Evolutionary conservation across 2,329 filamentous ascomycete species (phyloP).

Genomic region (Neonectria punicea): DNA sequence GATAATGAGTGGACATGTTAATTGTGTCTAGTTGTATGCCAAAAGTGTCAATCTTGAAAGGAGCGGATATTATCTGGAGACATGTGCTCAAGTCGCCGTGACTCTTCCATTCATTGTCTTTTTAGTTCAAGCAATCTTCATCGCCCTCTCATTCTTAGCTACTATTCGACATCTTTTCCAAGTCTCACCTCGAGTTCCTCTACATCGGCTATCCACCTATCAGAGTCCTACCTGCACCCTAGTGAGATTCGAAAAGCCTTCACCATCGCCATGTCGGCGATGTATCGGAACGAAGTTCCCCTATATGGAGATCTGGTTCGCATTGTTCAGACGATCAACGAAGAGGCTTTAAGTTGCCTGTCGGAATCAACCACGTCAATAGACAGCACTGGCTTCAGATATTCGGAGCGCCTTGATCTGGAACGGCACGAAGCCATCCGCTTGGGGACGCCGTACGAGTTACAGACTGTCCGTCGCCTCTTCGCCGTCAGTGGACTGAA

Average conservation of each 20-base stretch:
- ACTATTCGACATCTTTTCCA: background rate
- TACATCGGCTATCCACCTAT: background rate
- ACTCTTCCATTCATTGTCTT: background rate
- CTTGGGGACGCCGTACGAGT: constrained; percentile 56
- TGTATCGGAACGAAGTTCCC: constrained; percentile 50
- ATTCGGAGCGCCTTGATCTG: constrained; percentile 31
- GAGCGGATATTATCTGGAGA: too few relatives aligned
- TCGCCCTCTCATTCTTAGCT: too few relatives aligned
- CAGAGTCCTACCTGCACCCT: constrained; percentile 19
- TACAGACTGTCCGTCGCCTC: constrained; percentile 54
- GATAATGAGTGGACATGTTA: background rate
- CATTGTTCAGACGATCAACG: constrained; percentile 41
- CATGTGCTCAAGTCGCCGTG: background rate
- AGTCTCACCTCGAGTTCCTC: background rate
- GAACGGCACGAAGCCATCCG: constrained; percentile 60
- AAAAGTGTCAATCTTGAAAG: too few relatives aligned
- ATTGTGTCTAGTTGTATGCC: background rate
- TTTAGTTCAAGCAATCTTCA: background rate
- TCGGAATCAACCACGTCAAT: background rate
- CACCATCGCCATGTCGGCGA: constrained; percentile 47
- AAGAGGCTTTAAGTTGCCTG: background rate
- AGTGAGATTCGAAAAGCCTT: constrained; percentile 42
- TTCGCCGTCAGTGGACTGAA: constrained; percentile 60
- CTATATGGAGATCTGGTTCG: constrained; percentile 47
- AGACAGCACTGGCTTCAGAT: background rate